Percentiles rank a stretch among this genome's conserved stretches.
phyloP scores from a whole-genome alignment of 2,329 filamentous ascomycete genomes.

The Boeremia lycopersici region DNA sequence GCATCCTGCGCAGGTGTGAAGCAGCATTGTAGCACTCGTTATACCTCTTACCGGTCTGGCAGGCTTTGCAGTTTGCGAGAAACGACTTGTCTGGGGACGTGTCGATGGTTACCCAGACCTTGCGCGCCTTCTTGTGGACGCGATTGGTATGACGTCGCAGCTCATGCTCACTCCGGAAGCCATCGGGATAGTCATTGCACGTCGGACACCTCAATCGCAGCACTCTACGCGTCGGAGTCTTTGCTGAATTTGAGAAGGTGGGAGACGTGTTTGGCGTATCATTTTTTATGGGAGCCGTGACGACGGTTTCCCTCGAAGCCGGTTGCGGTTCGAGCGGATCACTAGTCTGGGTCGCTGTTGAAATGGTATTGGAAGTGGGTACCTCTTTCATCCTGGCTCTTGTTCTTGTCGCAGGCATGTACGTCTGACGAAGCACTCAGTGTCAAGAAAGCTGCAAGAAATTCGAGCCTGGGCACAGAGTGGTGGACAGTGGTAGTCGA shows the following conservation, averaged over 20 bases:
- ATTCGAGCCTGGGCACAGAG: slow-evolving; percentile 18
- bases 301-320: slow-evolving; percentile 36
- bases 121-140: slow-evolving; percentile 67
- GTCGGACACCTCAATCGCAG: slow-evolving; percentile 59
- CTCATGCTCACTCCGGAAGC: slow-evolving; percentile 87
- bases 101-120: slow-evolving; percentile 69
- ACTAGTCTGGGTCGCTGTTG: slow-evolving; percentile 30
- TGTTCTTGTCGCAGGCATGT: slow-evolving; percentile 44
- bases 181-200: slow-evolving; percentile 75
- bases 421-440: slow-evolving; percentile 18
- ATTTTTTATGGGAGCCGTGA: slow-evolving; percentile 34
- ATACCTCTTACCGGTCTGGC: slow-evolving; percentile 77
- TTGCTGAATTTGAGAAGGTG: slow-evolving; percentile 36
- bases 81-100: slow-evolving; percentile 66
- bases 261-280: slow-evolving; percentile 41
- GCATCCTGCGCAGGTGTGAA: slow-evolving; percentile 83
- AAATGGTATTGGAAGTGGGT: slow-evolving; percentile 19
- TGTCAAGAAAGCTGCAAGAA: slow-evolving; percentile 20
- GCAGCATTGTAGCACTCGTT: slow-evolving; percentile 94
- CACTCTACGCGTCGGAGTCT: slow-evolving; percentile 41
- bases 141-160: slow-evolving; percentile 59
- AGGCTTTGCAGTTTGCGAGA: slow-evolving; percentile 82
- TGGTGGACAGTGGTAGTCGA: slow-evolving; percentile 23
- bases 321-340: slow-evolving; percentile 33
- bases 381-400: slow-evolving; percentile 44